Evolutionary conservation across 345 rosid species (phyloP).

Genomic region (Moringa oleifera): DNA sequence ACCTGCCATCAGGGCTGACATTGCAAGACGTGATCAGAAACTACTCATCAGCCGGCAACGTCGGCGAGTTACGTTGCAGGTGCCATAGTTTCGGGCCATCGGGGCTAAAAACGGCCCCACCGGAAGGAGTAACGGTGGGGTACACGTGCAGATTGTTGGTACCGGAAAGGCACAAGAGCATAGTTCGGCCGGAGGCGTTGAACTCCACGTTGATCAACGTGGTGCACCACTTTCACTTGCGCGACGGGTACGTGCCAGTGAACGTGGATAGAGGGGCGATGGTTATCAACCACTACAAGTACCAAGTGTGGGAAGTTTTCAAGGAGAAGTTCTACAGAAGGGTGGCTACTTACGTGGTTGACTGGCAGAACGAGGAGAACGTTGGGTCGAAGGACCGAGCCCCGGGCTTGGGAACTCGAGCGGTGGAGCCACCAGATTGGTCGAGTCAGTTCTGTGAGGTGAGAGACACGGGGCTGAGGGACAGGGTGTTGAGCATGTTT

Average conservation of each 20-base stretch:
- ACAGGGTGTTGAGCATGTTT: conserved; percentile 39
- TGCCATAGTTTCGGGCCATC: conserved; percentile 85
- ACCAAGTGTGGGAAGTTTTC: conserved; percentile 90
- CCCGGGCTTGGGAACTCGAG: conserved; percentile 76
- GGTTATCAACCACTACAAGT: conserved; percentile 82
- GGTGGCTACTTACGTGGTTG: conserved; percentile 86
- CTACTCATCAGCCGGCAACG: conserved; percentile 9
- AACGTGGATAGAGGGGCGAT: conserved; percentile 41
- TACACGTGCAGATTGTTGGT: conserved; percentile 57
- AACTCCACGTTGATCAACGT: conserved; percentile 66
- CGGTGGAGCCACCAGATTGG: conserved; percentile 83
- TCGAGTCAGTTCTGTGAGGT: conserved; percentile 69
- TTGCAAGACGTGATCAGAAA: conserved; percentile 33
- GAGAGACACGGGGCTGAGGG: conserved; percentile 58
- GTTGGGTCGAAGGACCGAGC: conserved; percentile 81
- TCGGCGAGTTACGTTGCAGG: conserved; percentile 51
- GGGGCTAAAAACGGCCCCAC: conserved; percentile 37
- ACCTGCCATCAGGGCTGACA: conserved; percentile 36
- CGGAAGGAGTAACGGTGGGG: conserved; percentile 50
- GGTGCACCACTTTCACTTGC: conserved; percentile 80
- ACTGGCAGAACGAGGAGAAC: conserved; percentile 73
- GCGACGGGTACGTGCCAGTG: conserved; percentile 33
- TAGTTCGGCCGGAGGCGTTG: conserved; percentile 67
- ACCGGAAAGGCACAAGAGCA: conserved; percentile 90
- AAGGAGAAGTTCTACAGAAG: conserved; percentile 81